Percentiles rank a stretch among this genome's conserved stretches.
Evolutionary conservation across 2,329 filamentous ascomycete species (phyloP).

Genomic region (Ilyonectria destructans): DNA sequence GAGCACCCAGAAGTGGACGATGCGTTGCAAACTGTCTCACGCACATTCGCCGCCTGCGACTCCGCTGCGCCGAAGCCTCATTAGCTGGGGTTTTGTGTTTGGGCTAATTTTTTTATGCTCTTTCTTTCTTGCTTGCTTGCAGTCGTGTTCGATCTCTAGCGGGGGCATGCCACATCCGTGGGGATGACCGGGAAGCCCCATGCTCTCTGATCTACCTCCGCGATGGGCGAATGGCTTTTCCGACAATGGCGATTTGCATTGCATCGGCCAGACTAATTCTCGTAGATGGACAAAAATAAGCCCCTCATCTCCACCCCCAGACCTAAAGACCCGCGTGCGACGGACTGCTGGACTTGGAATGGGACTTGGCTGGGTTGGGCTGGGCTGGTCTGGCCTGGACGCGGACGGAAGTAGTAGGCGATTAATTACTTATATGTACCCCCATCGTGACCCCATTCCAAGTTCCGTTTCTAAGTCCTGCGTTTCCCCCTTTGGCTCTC

Average conservation of each 20-base stretch:
- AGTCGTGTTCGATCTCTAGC: neutral
- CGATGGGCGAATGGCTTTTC: neutral
- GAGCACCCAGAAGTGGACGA: slow-evolving; percentile 12
- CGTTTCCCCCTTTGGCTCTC: slow-evolving; percentile 16
- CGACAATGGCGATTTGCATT: slow-evolving; percentile 2
- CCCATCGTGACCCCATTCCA: slow-evolving; percentile 31
- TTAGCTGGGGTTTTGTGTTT: neutral
- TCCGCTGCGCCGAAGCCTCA: neutral
- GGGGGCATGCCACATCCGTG: neutral
- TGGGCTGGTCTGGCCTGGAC: neutral
- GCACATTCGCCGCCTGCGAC: neutral
- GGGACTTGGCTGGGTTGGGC: slow-evolving; percentile 14
- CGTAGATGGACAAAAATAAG: slow-evolving; percentile 7
- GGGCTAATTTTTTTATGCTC: neutral
- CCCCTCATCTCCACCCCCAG: slow-evolving; percentile 24
- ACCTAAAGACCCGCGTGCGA: slow-evolving; percentile 14
- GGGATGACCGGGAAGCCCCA: slow-evolving; percentile 4
- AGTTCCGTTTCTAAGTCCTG: slow-evolving; percentile 14
- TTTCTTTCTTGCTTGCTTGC: neutral
- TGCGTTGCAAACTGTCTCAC: neutral
- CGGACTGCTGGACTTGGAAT: slow-evolving; percentile 18
- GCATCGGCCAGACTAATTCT: slow-evolving; percentile 3
- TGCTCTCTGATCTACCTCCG: neutral
- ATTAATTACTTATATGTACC: slow-evolving; percentile 28
- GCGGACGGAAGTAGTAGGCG: slow-evolving; percentile 10